Evolutionary conservation across 352 stramenopile species (phyloP).

Genomic region (Phytopythium montanum): DNA sequence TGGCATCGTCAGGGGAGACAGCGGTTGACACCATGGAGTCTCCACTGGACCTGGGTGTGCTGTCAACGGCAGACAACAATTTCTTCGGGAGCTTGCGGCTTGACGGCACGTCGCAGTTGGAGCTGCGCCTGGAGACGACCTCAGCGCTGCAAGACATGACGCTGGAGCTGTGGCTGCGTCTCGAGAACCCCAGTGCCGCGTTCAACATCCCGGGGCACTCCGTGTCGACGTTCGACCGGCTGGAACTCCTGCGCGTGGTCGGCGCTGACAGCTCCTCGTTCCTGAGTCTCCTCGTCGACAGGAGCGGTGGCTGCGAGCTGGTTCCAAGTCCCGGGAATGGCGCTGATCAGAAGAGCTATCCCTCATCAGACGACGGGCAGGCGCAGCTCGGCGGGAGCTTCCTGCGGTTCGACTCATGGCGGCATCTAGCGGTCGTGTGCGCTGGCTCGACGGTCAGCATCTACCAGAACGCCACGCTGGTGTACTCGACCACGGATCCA

Average conservation of each 20-base stretch:
- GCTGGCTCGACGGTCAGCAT: conserved; percentile 28
- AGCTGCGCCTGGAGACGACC: conserved; percentile 19
- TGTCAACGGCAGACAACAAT: conserved; percentile 17
- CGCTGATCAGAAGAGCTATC: background rate
- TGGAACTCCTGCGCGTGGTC: conserved; percentile 28
- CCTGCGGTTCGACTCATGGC: conserved; percentile 28
- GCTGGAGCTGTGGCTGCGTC: conserved; percentile 50
- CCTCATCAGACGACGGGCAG: background rate
- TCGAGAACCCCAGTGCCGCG: conserved; percentile 2
- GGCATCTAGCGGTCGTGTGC: conserved; percentile 51
- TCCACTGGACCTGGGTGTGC: conserved; percentile 10
- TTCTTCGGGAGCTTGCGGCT: conserved; percentile 34
- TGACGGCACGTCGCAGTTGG: conserved; percentile 7
- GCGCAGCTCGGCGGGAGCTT: background rate
- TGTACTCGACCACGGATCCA: conserved; percentile 5
- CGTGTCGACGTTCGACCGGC: background rate
- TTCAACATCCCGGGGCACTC: background rate
- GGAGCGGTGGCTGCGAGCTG: conserved; percentile 12
- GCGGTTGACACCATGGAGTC: background rate
- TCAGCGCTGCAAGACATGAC: conserved; percentile 35
- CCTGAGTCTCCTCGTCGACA: conserved; percentile 18
- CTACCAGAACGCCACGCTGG: conserved; percentile 37
- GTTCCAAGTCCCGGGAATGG: background rate
- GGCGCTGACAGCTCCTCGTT: conserved; percentile 1
- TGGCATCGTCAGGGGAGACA: background rate